Evolutionary conservation across 1,139 yeast species (phyloP), one percentile per base, ranked within the genome.

Genomic region (Hansenula sp.): DNA sequence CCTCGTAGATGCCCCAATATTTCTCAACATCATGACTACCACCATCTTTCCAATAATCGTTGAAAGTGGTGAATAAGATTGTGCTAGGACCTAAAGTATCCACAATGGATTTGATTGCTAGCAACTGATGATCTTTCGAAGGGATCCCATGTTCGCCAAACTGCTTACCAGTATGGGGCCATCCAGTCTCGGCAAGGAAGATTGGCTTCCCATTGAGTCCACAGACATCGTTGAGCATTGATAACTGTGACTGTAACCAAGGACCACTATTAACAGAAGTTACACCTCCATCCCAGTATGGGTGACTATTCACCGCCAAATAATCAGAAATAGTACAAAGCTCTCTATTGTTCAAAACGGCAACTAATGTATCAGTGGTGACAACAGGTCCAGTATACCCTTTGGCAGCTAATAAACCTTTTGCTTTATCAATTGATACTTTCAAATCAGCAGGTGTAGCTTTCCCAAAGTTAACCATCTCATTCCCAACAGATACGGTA

Each of bases 401-500:
- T 33, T 83, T 76, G 40, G 79, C 68, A 38, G 68, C 65, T 59
- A 85, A 71, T 65, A 83, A 79, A 17, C 73, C 47, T 65, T 72
- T 79, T 46, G 83, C 87, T 29, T 75, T 60, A 31, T 67, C 55
- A 40, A 85, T 68, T 55, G 79, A 84, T 33, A 62, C 49, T 42
- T 69, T 68, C 50, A 84, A 71, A 55, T 81, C 79, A 27, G 69
- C 57, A 17, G 77, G 78, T 18, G 80, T 65, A 32, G 88, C 87
- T 35, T 63, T 64, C 50, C 87, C 87, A 49, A 70, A 61, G 71
- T 84, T 84, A 36, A 84, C 91, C 61, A 80, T 70, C 66, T 85
- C 94, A 68, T 85, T 85, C 63, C 94, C 94, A 55, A 85, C 73
- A 40, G 90, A 75, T 47, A 85, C 79, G 50, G 93, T 82, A 64